Base-by-base conservation (phyloP, 1,284 basidiomycete species). In the Tilletiaria anomala region DNA sequence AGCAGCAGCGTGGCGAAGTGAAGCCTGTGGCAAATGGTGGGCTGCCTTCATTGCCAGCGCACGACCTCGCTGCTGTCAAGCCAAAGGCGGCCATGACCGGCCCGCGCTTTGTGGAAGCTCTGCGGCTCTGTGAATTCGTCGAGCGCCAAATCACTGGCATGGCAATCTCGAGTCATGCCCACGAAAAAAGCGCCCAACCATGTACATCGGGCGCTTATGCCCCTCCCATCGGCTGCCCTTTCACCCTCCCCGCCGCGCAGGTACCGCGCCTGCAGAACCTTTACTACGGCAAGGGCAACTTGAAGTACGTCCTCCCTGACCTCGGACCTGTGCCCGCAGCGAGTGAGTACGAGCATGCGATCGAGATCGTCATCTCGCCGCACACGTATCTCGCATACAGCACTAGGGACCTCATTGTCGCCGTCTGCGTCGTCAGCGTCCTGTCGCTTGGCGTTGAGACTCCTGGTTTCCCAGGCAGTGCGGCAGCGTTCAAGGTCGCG, bases 201-300 rank as follows among this genome's bases (percentile, higher is more conserved):
- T n/a, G n/a, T n/a, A n/a, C n/a, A n/a, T n/a, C n/a, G n/a, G n/a
- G n/a, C n/a, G n/a, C n/a, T n/a, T n/a, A n/a, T n/a, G n/a, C n/a
- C n/a, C n/a, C n/a, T n/a, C n/a, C n/a, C n/a, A n/a, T n/a, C n/a
- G n/a, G n/a, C n/a, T 64, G 11, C 61, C 63, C 16, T 21, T 40
- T 14, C n/a, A 47, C 40, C 15, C 51, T 72, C 12, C 67, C 69
- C 0, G 40, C 55, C 32, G 54, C 57, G 14, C 69, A 72, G 38
- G 51, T 68, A 2, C 68, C 71, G 37, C 67, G 71, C 1, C 50
- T 73, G 1, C 71, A 72, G 46, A 71, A 71, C 45, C 48, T 72
- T n/a, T 68, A 72, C 37, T 70, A 71, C 49, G 70, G 71, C 21
- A 68, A 68, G 45, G 72, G 69, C 11, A 73, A 71, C 43, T 53